phyloP scores from a whole-genome alignment of 73 alveolate species.

The Paramecium biaurelia region DNA sequence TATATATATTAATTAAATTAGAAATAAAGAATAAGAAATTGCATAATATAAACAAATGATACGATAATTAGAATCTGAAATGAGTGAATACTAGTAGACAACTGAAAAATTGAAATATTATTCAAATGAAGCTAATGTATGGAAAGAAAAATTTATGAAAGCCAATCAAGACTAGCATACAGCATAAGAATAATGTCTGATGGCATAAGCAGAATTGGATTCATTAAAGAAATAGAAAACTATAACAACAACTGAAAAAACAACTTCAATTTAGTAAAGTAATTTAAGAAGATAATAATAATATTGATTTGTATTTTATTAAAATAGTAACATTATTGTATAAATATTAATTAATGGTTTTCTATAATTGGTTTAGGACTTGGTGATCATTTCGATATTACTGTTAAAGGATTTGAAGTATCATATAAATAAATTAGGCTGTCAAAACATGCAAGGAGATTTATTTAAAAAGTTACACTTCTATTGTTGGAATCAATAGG shows the following conservation, averaged over 20 bases:
- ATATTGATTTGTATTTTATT: no score
- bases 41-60: neutral
- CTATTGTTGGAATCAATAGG: conserved; percentile 90
- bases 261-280: neutral
- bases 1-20: neutral
- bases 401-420: conserved; percentile 97
- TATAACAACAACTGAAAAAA: neutral
- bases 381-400: conserved; percentile 95
- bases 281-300: neutral
- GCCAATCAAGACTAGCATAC: neutral
- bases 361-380: conserved; percentile 98
- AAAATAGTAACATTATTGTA: neutral
- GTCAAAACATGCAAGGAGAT: conserved; percentile 68
- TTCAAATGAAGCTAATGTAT: neutral
- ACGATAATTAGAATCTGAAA: neutral
- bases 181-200: neutral
- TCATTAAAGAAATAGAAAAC: neutral
- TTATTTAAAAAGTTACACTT: conserved; percentile 95
- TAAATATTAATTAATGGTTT: conserved; percentile 82
- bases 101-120: neutral
- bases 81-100: neutral
- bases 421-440: conserved; percentile 60
- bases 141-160: conserved; percentile 38
- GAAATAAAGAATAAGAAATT: neutral
- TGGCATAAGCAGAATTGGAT: conserved; percentile 34